Conservation (phyloP, 257 asterid species). For the Jasminum sambac region DNA sequence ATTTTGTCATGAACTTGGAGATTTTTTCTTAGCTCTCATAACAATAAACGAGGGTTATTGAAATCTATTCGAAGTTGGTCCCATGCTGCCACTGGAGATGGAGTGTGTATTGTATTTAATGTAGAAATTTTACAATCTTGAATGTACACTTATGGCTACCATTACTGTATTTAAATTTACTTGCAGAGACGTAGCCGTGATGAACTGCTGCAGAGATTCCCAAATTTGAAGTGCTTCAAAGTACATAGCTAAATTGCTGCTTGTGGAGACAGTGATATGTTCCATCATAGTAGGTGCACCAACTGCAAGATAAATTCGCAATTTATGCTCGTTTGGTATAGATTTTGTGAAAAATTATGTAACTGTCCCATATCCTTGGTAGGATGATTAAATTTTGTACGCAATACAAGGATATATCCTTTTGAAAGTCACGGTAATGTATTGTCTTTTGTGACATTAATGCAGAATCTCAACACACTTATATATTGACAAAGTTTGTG, state of each 20-base stretch:
- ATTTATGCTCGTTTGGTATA: neutral
- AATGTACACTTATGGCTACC: neutral
- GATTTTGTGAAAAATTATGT: neutral
- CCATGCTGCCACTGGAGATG: neutral
- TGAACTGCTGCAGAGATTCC: constrained; percentile 71
- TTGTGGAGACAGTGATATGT: constrained; percentile 8
- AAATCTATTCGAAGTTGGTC: neutral
- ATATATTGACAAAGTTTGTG: too few species aligned
- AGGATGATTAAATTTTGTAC: too few species aligned
- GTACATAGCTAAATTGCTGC: constrained; percentile 64
- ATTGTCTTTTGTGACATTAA: too few species aligned
- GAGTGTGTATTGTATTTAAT: neutral
- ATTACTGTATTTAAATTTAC: constrained; percentile 3
- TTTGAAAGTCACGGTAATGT: neutral
- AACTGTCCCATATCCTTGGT: too few species aligned
- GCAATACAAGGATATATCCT: neutral
- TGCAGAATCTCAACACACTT: too few species aligned
- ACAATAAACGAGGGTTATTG: neutral
- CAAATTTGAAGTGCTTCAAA: constrained; percentile 75
- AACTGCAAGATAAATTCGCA: neutral
- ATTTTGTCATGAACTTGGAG: neutral
- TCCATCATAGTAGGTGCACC: constrained; percentile 11
- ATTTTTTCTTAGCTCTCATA: neutral
- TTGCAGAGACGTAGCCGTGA: constrained; percentile 69
- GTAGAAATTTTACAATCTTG: neutral